A percentile compares a stretch with the other conserved stretches of the same genome.
Evolutionary conservation across 2,329 filamentous ascomycete genomes (phyloP).

Genomic region (Cadophora sp.): DNA sequence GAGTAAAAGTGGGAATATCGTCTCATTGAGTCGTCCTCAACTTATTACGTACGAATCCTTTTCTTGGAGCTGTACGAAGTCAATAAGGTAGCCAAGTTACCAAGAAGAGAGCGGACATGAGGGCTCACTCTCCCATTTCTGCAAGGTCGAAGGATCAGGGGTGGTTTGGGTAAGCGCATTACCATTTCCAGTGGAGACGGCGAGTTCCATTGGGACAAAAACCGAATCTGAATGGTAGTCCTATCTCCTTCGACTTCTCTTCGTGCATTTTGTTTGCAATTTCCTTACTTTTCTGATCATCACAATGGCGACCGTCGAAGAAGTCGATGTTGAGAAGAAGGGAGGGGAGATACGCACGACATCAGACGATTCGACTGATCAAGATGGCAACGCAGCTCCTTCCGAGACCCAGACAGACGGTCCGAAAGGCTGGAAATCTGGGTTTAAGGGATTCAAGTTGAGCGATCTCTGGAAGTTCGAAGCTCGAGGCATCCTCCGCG

Average conservation of each 20-base stretch:
- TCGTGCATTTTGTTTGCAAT: not conserved
- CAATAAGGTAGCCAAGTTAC: not conserved
- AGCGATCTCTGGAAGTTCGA: conserved; percentile 46
- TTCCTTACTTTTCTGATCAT: not conserved
- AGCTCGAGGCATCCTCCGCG: conserved; percentile 63
- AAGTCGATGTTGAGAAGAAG: not conserved
- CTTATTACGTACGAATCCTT: not conserved
- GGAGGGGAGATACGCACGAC: not conserved
- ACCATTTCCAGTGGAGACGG: not conserved
- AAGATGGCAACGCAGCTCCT: not conserved
- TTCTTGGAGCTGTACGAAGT: not conserved
- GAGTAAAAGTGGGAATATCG: not conserved
- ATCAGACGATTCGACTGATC: not conserved
- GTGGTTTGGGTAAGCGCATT: not conserved
- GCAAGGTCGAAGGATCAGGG: not conserved
- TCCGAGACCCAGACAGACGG: not conserved
- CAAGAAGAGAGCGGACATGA: not conserved
- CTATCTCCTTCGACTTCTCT: not conserved
- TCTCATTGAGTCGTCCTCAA: not conserved
- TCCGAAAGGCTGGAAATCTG: conserved; percentile 4
- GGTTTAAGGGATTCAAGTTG: conserved; percentile 21
- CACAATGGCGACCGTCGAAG: not conserved
- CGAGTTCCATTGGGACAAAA: not conserved
- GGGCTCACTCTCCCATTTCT: not conserved
- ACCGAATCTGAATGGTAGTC: not conserved